Conservation (phyloP, 2,329 filamentous ascomycete species). For the Myriosclerotinia scirpicola region DNA sequence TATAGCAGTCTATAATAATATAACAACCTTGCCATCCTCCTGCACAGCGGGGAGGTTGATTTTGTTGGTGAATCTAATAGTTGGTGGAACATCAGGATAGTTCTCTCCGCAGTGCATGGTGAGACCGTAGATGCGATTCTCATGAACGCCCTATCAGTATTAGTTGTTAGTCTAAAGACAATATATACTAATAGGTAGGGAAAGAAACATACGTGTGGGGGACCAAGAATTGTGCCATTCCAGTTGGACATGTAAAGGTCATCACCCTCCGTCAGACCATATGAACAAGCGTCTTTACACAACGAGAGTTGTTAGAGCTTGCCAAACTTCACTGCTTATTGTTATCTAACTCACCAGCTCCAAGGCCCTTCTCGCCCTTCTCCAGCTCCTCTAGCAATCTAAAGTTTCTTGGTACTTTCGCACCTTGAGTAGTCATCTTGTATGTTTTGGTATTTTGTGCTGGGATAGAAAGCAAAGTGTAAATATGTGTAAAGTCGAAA, state of each 20-base stretch:
- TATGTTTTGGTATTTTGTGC: background rate
- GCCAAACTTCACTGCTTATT: background rate
- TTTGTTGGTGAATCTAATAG: constrained; percentile 88
- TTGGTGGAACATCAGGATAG: constrained; percentile 87
- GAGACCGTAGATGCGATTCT: constrained; percentile 98
- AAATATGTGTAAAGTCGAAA: background rate
- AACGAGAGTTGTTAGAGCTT: constrained; percentile 14
- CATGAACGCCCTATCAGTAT: constrained; percentile 74
- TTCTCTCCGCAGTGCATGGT: constrained; percentile 91
- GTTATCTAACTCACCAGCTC: constrained; percentile 64
- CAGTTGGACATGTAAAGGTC: constrained; percentile 97
- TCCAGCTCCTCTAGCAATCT: constrained; percentile 95
- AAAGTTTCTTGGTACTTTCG: constrained; percentile 93
- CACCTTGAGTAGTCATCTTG: constrained; percentile 42
- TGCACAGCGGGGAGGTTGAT: constrained; percentile 95
- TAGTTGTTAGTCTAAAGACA: constrained; percentile 9
- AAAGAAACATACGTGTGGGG: constrained; percentile 74
- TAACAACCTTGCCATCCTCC: constrained; percentile 67
- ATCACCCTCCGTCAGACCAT: constrained; percentile 89
- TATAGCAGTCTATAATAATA: background rate
- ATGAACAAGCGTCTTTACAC: constrained; percentile 84
- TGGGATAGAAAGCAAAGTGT: background rate
- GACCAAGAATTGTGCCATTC: constrained; percentile 96
- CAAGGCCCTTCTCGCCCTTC: constrained; percentile 97
- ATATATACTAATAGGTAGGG: background rate